Conservation (phyloP, 108 stramenopile species). For the Conticribra weissflogii region DNA sequence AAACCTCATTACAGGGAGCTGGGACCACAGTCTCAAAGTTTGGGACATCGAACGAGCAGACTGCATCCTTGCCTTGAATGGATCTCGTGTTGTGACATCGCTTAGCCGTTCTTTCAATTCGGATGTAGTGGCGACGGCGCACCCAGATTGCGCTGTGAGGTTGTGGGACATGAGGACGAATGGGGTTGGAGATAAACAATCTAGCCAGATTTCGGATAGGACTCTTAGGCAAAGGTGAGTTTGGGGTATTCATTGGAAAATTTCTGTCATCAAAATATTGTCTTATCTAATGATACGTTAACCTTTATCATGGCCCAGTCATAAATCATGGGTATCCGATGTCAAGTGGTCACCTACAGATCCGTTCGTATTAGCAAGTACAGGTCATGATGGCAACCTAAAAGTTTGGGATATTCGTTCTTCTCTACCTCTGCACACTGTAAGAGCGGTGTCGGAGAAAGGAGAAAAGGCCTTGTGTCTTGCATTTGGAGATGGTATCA, state of each 20-base stretch:
- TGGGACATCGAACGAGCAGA: slow-evolving; percentile 79
- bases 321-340: slow-evolving; percentile 88
- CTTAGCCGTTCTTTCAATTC: slow-evolving; percentile 76
- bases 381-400: slow-evolving; percentile 89
- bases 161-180: slow-evolving; percentile 67
- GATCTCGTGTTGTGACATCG: slow-evolving; percentile 73
- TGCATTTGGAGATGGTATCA: slow-evolving; percentile 39
- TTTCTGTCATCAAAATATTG: not conserved
- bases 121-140: slow-evolving; percentile 79
- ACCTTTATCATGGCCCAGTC: slow-evolving; percentile 47
- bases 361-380: slow-evolving; percentile 78
- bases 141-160: slow-evolving; percentile 86
- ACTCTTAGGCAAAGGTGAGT: slow-evolving; percentile 56
- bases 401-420: slow-evolving; percentile 96
- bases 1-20: slow-evolving; percentile 70
- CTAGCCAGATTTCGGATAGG: slow-evolving; percentile 34
- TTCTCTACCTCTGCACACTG: slow-evolving; percentile 87
- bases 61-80: slow-evolving; percentile 81
- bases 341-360: slow-evolving; percentile 84
- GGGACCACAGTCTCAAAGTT: slow-evolving; percentile 83
- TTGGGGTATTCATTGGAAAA: not conserved
- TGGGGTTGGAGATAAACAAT: slow-evolving; percentile 30
- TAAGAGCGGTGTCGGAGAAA: slow-evolving; percentile 74
- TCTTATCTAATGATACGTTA: not conserved
- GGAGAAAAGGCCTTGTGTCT: slow-evolving; percentile 76